Base-by-base conservation (phyloP, 192 early-diverging fungal species). In the Coemansia sp. region DNA sequence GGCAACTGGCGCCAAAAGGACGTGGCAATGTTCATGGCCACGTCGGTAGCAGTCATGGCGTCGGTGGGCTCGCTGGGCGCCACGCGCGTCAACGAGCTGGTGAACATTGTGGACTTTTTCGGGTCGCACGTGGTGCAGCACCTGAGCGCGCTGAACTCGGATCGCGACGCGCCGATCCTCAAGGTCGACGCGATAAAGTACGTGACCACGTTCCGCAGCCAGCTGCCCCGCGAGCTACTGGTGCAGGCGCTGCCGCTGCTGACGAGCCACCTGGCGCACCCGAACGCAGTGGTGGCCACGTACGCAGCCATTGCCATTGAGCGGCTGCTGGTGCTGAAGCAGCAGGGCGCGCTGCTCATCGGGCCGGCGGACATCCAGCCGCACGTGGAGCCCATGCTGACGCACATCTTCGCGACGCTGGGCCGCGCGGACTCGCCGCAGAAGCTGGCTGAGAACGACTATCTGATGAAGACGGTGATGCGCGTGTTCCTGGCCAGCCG, bases 121-220 rank as follows among this genome's bases (percentile, higher is more conserved):
- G 70, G 75, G 12, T 67, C 84, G 45, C 80, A 98, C 52, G 82
- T 99, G 5, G 72, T 96, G 22, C 84, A 84, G 3, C 93, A 97
- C 60, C 73, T 99, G 52, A 85, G 87, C 40, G 67, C 83, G 10
- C 80, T 90, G 14, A 79, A 75, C 36, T 70, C 83, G 22, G 87
- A 83, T 12, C 69, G 75, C 10, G 67, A 81, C 17, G 85, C 90
- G 52, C 90, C 90, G 14, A 90, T 99, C 41, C 84, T 99, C 56
- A 95, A 92, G 62, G 93, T 87, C 28, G 94, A 94, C 63, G 92
- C 92, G 19, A 87, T 97, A 74, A 95, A 93, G 76, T 97, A 93
- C 60, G 63, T 99, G 9, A 83, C 87, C 68, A 88, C 89, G 27
- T 99, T 99, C 83, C 84, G 95, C 65, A 89, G 82, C 56, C 97